Conservation (phyloP, 352 stramenopile species). For the Phytophthora fragariaefolia region DNA sequence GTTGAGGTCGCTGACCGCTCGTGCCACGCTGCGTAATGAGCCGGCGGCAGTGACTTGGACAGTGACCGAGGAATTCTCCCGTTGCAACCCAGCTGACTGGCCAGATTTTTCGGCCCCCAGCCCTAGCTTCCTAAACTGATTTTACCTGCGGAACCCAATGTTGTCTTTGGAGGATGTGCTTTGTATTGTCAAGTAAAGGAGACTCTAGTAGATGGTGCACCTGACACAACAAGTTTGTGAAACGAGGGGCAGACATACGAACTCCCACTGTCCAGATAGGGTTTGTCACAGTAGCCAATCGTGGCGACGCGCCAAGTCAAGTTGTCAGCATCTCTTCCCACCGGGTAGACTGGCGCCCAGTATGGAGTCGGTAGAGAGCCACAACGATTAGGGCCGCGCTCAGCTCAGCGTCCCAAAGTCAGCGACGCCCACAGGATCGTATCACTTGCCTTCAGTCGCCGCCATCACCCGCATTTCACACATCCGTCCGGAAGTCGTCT, state of each 20-base stretch:
- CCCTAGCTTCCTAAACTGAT: too few species aligned
- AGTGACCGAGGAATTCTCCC: slow-evolving; percentile 36
- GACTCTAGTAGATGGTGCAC: too few species aligned
- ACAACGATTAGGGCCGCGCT: slow-evolving; percentile 1
- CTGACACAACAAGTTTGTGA: not conserved
- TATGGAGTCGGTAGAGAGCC: slow-evolving; percentile 19
- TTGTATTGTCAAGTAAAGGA: too few species aligned
- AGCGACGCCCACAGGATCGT: not conserved
- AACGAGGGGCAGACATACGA: too few species aligned
- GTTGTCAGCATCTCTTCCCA: slow-evolving; percentile 36
- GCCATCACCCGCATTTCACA: slow-evolving; percentile 3
- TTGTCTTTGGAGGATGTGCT: too few species aligned
- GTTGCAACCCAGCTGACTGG: slow-evolving; percentile 33
- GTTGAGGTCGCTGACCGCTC: slow-evolving; percentile 24
- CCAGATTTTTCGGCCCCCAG: slow-evolving; percentile 37
- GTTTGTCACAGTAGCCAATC: slow-evolving; percentile 33
- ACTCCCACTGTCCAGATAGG: too few species aligned
- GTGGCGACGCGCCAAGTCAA: slow-evolving; percentile 33
- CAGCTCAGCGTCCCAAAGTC: not conserved
- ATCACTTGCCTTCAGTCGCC: slow-evolving; percentile 15
- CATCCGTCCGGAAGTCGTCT: slow-evolving; percentile 8
- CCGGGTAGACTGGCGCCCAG: slow-evolving; percentile 18
- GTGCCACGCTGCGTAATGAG: slow-evolving; percentile 23
- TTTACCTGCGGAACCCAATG: too few species aligned
- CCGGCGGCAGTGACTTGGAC: slow-evolving; percentile 12